Conservation (phyloP, 2,329 filamentous ascomycete species). For the Geosmithia putterillii region DNA sequence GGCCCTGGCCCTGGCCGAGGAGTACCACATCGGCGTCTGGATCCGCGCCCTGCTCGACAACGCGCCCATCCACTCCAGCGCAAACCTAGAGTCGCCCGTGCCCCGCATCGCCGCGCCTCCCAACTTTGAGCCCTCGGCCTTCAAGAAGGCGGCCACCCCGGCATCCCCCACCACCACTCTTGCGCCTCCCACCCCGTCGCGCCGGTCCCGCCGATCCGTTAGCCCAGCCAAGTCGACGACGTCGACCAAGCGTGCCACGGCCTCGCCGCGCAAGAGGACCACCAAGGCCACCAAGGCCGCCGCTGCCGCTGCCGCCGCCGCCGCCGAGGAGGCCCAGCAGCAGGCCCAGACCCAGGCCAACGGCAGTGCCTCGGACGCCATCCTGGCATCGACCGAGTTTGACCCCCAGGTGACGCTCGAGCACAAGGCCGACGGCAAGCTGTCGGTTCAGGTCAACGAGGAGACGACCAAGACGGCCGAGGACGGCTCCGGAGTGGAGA, state of each 20-base stretch:
- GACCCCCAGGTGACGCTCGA: conserved; percentile 36
- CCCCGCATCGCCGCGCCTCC: conserved; percentile 48
- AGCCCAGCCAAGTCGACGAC: conserved; percentile 40
- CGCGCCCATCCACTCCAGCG: conserved; percentile 55
- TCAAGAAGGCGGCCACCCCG: conserved; percentile 8
- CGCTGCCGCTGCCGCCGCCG: conserved; percentile 21
- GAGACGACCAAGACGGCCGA: conserved; percentile 44
- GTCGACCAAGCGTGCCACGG: conserved; percentile 22
- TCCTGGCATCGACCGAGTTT: conserved; percentile 35
- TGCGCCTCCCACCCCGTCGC: conserved; percentile 36
- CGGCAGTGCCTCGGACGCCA: no score
- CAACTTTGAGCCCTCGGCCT: conserved; percentile 48
- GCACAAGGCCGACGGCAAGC: conserved; percentile 42
- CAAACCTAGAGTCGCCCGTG: conserved; percentile 50
- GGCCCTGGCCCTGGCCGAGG: conserved; percentile 72
- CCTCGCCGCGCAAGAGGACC: conserved; percentile 43
- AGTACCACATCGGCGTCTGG: conserved; percentile 81
- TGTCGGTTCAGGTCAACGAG: conserved; percentile 60
- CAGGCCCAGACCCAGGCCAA: conserved; percentile 16
- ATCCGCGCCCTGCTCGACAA: conserved; percentile 86
- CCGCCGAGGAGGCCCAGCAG: conserved; percentile 15
- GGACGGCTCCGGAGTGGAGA: conserved; percentile 45
- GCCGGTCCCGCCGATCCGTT: conserved; percentile 42
- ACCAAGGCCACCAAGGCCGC: conserved; percentile 21
- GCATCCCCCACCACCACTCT: conserved; percentile 52